Base-by-base conservation (phyloP, 768 basidiomycete genomes). In the Russula sp. region DNA sequence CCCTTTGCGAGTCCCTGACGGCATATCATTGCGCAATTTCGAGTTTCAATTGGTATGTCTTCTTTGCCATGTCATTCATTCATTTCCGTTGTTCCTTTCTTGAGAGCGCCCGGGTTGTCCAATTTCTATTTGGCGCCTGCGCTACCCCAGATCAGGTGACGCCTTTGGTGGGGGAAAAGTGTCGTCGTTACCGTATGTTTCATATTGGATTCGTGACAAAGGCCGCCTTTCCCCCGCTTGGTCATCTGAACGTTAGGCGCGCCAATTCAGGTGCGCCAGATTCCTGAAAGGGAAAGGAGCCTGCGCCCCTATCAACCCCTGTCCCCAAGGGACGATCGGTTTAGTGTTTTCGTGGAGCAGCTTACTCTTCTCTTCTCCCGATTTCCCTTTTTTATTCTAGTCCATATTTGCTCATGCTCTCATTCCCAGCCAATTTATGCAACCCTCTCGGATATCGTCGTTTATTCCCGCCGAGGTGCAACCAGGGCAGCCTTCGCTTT, bases 371-470 rank as follows among this genome's bases (percentile, higher is more conserved):
- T 50, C 28, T 34, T 38, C 38, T 10, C 11, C 32, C 48, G 22
- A 14, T 50, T 24, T 11, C 26, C 24, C 75, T 75, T 64, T 76
- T 53, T 46, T 74, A 22, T 64, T 60, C 63, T 42, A 71, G 73
- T 34, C 32, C 42, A 30, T n/a, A 11, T 63, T 52, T 63, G 63
- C 54, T 60, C 42, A 51, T 52, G 28, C 55, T 48, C 6, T 48
- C 38, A 6, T 40, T 40, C 38, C 52, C 54, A 92, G 91, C 85
- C 90, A 50, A 89, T 94, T 62, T 92, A 91, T 69, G 87, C 88
- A 1, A 88, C 91, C 8, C 79, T 96, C n/a, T 92, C 91, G 51
- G 94, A 96, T 70, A 85, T 96, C 42, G 87, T 94, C 66, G 77
- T 96, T 30, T 95, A 94, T 75, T 92, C 90, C 16, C 90, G 90